phyloP scores from a whole-genome alignment of 352 stramenopile species.

The Phytophthora syringae region DNA sequence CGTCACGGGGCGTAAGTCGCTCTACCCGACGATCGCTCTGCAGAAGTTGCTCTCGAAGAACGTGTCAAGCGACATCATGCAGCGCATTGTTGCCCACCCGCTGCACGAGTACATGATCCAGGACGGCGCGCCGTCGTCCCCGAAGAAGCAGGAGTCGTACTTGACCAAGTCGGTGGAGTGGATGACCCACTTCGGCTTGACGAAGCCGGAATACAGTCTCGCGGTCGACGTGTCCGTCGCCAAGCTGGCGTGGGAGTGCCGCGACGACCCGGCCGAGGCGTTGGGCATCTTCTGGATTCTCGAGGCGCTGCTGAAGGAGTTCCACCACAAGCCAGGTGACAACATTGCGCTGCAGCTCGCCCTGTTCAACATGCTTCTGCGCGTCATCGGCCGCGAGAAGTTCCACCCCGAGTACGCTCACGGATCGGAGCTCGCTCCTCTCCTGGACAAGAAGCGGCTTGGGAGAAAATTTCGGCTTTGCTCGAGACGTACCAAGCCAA shows the following conservation, averaged over 20 bases:
- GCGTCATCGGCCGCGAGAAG: slow-evolving; percentile 78
- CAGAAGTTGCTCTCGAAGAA: slow-evolving; percentile 93
- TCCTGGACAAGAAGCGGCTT: slow-evolving; percentile 80
- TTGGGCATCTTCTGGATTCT: slow-evolving; percentile 85
- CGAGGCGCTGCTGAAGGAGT: slow-evolving; percentile 80
- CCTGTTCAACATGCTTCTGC: slow-evolving; percentile 89
- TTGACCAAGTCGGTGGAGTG: slow-evolving; percentile 91
- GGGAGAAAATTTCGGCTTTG: slow-evolving; percentile 72
- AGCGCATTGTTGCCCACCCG: slow-evolving; percentile 86
- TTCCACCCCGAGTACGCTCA: slow-evolving; percentile 80
- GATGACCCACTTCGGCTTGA: slow-evolving; percentile 89
- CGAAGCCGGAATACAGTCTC: slow-evolving; percentile 78
- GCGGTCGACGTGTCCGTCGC: slow-evolving; percentile 76
- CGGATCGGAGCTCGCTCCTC: slow-evolving; percentile 57
- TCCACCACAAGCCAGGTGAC: slow-evolving; percentile 87
- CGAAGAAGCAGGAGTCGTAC: slow-evolving; percentile 69
- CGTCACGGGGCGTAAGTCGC: slow-evolving; percentile 91
- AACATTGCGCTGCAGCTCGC: slow-evolving; percentile 83
- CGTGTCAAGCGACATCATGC: slow-evolving; percentile 90
- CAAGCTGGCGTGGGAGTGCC: slow-evolving; percentile 86
- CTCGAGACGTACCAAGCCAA: slow-evolving; percentile 77
- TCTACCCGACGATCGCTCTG: slow-evolving; percentile 94
- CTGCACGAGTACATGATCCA: slow-evolving; percentile 80
- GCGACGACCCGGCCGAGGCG: slow-evolving; percentile 80
- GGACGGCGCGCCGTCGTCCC: slow-evolving; percentile 31